phyloP scores from a whole-genome alignment of 495 filamentous ascomycete species.

The Thozetella sp. region DNA sequence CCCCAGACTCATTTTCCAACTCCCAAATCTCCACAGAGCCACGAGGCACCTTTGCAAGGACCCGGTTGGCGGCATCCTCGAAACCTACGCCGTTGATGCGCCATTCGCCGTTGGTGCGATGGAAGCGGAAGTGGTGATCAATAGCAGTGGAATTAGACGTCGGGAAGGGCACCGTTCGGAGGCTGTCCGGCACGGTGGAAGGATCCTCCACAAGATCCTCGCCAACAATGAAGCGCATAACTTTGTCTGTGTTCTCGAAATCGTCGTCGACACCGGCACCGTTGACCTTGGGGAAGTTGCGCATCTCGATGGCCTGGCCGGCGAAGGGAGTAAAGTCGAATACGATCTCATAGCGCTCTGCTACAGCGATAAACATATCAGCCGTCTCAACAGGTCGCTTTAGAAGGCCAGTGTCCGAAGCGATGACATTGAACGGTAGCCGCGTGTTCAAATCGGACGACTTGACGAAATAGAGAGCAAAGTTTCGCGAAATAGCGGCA shows the following conservation, averaged over 20 bases:
- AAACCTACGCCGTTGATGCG: conserved; percentile 55
- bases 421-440: conserved; percentile 51
- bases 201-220: conserved; percentile 30
- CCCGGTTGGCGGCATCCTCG: conserved; percentile 49
- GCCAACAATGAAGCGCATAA: conserved; percentile 56
- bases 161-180: conserved; percentile 15
- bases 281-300: conserved; percentile 39
- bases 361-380: conserved; percentile 48
- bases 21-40: conserved; percentile 54
- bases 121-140: conserved; percentile 42
- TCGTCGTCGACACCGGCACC: conserved; percentile 43
- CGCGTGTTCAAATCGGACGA: conserved; percentile 11
- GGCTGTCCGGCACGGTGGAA: conserved; percentile 8
- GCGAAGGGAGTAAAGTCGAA: conserved; percentile 50
- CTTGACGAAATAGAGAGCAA: conserved; percentile 42
- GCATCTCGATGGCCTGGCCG: conserved; percentile 49
- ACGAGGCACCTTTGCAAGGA: conserved; percentile 47
- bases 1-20: conserved; percentile 45
- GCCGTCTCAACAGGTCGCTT: conserved; percentile 29
- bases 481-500: conserved; percentile 49
- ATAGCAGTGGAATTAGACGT: conserved; percentile 27
- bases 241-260: conserved; percentile 48
- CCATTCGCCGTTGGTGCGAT: conserved; percentile 40
- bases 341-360: conserved; percentile 57
- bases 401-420: conserved; percentile 51